Evolutionary conservation across 768 basidiomycete species (phyloP).

Genomic region (Vararia minispora): DNA sequence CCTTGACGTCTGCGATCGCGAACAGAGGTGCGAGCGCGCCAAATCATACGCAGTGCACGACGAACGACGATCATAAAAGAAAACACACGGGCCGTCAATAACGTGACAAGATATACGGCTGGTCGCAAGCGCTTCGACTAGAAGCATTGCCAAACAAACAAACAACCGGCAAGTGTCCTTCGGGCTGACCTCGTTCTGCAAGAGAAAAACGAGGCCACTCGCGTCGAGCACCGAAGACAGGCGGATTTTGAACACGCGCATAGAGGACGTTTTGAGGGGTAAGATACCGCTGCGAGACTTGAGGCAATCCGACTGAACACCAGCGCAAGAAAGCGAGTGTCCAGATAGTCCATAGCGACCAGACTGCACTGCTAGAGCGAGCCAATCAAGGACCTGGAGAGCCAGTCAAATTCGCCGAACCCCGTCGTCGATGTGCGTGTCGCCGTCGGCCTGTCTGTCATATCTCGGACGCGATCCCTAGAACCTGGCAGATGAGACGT

Average conservation of each 20-base stretch:
- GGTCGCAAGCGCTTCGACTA: constrained; percentile 41
- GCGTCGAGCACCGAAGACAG: constrained; percentile 45
- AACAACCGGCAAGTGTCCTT: constrained; percentile 26
- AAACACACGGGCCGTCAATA: constrained; percentile 38
- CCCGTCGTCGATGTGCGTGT: constrained; percentile 22
- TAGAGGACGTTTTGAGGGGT: too few species aligned
- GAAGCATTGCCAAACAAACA: constrained; percentile 25
- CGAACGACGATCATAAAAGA: constrained; percentile 22
- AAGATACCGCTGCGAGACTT: too few species aligned
- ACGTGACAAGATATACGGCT: constrained; percentile 22
- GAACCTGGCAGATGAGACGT: constrained; percentile 23
- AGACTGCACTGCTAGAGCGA: too few species aligned
- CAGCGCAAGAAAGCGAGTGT: too few species aligned
- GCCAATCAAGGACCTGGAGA: too few species aligned
- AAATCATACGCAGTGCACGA: constrained; percentile 16
- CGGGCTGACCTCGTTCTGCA: constrained; percentile 27
- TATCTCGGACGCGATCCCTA: constrained; percentile 24
- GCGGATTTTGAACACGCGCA: constrained; percentile 37
- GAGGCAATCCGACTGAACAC: too few species aligned
- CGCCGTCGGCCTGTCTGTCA: constrained; percentile 24
- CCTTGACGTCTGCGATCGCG: constrained; percentile 82
- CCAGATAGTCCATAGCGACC: too few species aligned
- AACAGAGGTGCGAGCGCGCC: constrained; percentile 15
- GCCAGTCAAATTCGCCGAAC: too few species aligned
- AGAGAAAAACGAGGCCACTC: constrained; percentile 25